Percentiles rank a stretch among this genome's conserved stretches.
phyloP scores from a whole-genome alignment of 805 yeast genomes.

The Starmerella geochares region DNA sequence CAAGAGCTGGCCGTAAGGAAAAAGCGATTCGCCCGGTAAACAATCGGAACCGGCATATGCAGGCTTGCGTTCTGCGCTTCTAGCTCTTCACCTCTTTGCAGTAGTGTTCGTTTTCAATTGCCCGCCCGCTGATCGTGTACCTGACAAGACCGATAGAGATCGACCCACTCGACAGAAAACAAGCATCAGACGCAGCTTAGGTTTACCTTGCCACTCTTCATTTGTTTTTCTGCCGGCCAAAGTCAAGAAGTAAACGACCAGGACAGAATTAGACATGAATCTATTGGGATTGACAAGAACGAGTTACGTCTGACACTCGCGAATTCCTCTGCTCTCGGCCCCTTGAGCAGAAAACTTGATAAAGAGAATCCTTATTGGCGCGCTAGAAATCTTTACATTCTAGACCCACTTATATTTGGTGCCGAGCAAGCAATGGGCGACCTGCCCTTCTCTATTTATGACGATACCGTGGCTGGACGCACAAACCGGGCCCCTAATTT shows the following conservation, averaged over 20 bases:
- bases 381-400: not conserved
- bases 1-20: not conserved
- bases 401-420: not conserved
- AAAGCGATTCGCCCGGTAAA: slow-evolving; percentile 1
- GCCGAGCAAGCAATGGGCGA: not conserved
- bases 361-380: not conserved
- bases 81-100: not conserved
- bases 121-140: not conserved
- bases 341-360: not conserved
- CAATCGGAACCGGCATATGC: not conserved
- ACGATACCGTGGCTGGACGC: not conserved
- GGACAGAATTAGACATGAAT: not conserved
- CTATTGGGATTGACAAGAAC: not conserved
- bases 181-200: not conserved
- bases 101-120: not conserved
- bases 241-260: not conserved
- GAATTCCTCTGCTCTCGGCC: not conserved
- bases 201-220: no score
- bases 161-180: not conserved
- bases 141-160: no score
- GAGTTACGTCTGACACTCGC: not conserved
- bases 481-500: not conserved
- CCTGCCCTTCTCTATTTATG: not conserved
- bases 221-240: not conserved
- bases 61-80: not conserved